Evolutionary conservation across 192 early-diverging fungal species (phyloP), one percentile per base, ranked within the genome.

Genomic region (Gigaspora rosea): DNA sequence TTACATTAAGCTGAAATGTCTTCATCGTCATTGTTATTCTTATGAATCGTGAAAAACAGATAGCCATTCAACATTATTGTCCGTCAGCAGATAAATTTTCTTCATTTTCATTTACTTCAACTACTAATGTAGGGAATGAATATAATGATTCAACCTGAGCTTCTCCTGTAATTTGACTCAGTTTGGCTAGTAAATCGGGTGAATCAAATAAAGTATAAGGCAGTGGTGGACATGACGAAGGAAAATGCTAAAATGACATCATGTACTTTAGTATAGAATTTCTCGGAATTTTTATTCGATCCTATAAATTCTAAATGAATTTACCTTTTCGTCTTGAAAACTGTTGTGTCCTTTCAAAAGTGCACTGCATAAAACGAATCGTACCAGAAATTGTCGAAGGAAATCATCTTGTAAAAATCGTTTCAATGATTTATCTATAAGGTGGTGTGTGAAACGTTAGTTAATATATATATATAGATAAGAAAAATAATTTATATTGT

Each of bases 381-480:
- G 90, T 8, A 94, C 88, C 51, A 96, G 86, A 77, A 99, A 92
- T 78, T 95, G 94, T 36, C 94, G 87, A 79, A 99, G 79, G 81
- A 97, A 98, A 65, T 95, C 95, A 82, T 98, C 97, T 62, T 93
- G 85, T 67, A 97, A 78, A 82, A 99, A 99, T 66, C 88, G 65
- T 52, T 82, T 76, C n/a, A 84, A 48, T n/a, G 74, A 48, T 71
- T 76, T 81, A 51, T 89, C 88, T 89, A 70, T 10, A 57, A 51
- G 7, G 12, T 9, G 18, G 48, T 4, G 1, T 4, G 7, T 27
- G 16, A 32, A 22, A 12, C 7, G 32, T 58, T 41, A 16, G 9
- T 22, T 62, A 18, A n/a, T 12, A 57, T 48, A 10, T 18, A 32
- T n/a, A 41, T 22, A 12, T 49, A 51, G 6, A n/a, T 56, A 32